Evolutionary conservation across 306 rosid genomes (phyloP).

Genomic region (Cyclanthera cordifolia): DNA sequence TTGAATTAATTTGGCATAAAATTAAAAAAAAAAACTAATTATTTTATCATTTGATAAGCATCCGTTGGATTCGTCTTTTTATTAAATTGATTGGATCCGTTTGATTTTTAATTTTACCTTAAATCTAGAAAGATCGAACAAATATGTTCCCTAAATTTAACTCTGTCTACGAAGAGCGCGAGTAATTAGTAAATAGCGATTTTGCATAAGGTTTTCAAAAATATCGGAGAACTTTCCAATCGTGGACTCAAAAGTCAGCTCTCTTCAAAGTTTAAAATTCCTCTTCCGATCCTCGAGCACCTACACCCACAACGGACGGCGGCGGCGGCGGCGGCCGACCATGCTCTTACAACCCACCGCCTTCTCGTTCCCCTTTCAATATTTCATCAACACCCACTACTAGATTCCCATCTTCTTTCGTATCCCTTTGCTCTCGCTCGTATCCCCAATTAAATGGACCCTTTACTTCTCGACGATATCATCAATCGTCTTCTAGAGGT

Average conservation of each 20-base stretch:
- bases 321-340: conserved; percentile 10
- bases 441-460: conserved; percentile 45
- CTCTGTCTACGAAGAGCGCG: neutral
- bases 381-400: neutral
- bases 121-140: too few relatives aligned
- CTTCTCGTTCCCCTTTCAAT: neutral
- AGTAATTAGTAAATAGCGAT: neutral
- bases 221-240: neutral
- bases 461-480: conserved; percentile 62
- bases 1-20: too few relatives aligned
- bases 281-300: neutral
- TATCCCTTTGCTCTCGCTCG: neutral
- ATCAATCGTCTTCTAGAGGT: conserved; percentile 73
- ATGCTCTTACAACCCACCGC: conserved; percentile 7
- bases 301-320: neutral
- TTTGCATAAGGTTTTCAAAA: neutral
- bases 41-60: too few relatives aligned
- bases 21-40: too few relatives aligned
- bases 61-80: too few relatives aligned
- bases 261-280: neutral
- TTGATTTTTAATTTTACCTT: too few relatives aligned
- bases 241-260: conserved; percentile 10
- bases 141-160: too few relatives aligned
- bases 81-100: too few relatives aligned
- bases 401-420: neutral